phyloP scores from a whole-genome alignment of 2,329 filamentous ascomycete species.

The Diaporthe caulivora region DNA sequence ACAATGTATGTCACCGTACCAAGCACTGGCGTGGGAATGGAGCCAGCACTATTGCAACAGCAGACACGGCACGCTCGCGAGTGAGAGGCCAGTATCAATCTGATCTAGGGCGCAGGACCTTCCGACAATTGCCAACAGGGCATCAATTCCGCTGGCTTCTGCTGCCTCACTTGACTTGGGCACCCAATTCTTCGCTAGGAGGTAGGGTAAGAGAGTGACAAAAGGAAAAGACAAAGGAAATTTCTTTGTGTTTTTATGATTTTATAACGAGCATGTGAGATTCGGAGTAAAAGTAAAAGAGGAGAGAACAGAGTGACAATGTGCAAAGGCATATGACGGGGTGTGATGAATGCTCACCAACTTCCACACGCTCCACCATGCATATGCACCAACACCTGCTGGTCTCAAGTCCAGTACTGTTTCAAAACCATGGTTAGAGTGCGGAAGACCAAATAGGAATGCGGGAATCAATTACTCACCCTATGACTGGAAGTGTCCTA shows the following conservation, averaged over 20 bases:
- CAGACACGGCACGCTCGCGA: conserved; percentile 18
- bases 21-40: neutral
- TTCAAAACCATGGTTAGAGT: neutral
- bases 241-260: neutral
- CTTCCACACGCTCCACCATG: neutral
- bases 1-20: conserved; percentile 3
- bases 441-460: too few relatives aligned
- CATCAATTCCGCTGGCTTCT: conserved; percentile 8
- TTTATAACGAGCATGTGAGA: neutral
- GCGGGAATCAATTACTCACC: neutral
- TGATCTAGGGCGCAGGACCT: conserved; percentile 30
- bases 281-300: neutral
- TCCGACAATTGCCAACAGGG: conserved; percentile 18
- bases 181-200: conserved; percentile 16
- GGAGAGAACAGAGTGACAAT: neutral
- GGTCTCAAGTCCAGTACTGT: neutral
- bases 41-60: conserved; percentile 3
- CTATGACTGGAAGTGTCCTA: conserved; percentile 22
- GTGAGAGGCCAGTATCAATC: neutral
- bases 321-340: too few relatives aligned
- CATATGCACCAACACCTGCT: neutral
- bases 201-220: neutral
- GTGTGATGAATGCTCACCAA: neutral
- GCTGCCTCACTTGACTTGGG: conserved; percentile 7
- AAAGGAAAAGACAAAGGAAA: neutral